Evolutionary conservation across 1,139 yeast species (phyloP).

Genomic region (Kodamaea alishanica): DNA sequence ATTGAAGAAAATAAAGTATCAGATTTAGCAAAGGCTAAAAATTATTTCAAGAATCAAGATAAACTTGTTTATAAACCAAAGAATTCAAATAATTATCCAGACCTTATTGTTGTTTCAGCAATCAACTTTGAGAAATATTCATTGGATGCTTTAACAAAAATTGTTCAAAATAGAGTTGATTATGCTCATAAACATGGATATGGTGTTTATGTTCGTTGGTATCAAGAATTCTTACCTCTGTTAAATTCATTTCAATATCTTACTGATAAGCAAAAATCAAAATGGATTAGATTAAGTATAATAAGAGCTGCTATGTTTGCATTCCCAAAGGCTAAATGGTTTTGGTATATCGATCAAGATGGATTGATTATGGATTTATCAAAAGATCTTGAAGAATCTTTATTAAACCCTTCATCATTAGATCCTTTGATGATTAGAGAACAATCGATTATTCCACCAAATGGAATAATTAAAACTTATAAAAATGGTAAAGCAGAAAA

Average conservation of each 20-base stretch:
- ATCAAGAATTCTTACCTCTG: slow-evolving; percentile 70
- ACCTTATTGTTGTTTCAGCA: slow-evolving; percentile 74
- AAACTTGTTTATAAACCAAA: slow-evolving; percentile 52
- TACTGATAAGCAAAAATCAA: slow-evolving; percentile 32
- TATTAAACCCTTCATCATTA: slow-evolving; percentile 55
- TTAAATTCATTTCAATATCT: slow-evolving; percentile 42
- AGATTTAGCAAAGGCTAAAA: slow-evolving; percentile 46
- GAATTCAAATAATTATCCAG: slow-evolving; percentile 48
- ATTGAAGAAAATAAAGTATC: slow-evolving; percentile 37
- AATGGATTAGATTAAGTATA: slow-evolving; percentile 59
- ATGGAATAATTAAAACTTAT: slow-evolving; percentile 68
- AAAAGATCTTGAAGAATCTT: slow-evolving; percentile 52
- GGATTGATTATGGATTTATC: slow-evolving; percentile 65
- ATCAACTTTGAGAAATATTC: slow-evolving; percentile 72
- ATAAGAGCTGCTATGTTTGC: slow-evolving; percentile 83
- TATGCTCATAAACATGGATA: slow-evolving; percentile 73
- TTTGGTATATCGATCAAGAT: slow-evolving; percentile 80
- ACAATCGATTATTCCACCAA: slow-evolving; percentile 65
- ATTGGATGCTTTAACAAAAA: slow-evolving; percentile 53
- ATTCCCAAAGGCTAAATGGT: slow-evolving; percentile 78
- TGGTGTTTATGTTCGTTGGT: slow-evolving; percentile 79
- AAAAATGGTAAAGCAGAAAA: slow-evolving; percentile 52
- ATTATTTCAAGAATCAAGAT: slow-evolving; percentile 62
- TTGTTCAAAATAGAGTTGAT: slow-evolving; percentile 77
- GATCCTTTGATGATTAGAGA: slow-evolving; percentile 59